phyloP scores from a whole-genome alignment of 345 rosid genomes.

The Conringia planisiliqua region DNA sequence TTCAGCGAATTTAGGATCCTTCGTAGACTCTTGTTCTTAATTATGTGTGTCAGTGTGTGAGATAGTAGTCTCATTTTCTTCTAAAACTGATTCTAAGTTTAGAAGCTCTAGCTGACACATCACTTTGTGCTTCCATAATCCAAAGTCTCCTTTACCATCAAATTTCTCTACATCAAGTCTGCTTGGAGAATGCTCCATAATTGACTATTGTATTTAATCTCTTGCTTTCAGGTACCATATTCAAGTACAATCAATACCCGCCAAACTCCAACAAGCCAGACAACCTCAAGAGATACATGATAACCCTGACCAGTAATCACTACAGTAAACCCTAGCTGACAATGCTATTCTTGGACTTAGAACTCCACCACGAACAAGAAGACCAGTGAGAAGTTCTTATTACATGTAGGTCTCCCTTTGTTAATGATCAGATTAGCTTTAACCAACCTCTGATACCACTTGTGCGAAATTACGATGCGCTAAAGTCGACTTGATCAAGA shows the following conservation, averaged over 20 bases:
- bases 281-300: neutral
- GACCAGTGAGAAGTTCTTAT: too few relatives aligned
- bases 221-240: neutral
- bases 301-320: too few relatives aligned
- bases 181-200: neutral
- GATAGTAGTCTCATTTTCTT: neutral
- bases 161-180: neutral
- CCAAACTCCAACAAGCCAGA: neutral
- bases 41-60: neutral
- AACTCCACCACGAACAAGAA: too few relatives aligned
- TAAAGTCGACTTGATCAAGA: too few relatives aligned
- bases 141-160: neutral
- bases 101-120: neutral
- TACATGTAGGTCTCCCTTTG: too few relatives aligned
- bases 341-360: too few relatives aligned
- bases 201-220: neutral
- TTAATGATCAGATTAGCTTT: too few relatives aligned
- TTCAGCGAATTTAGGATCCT: neutral
- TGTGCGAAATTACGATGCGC: too few relatives aligned
- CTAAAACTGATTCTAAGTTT: neutral
- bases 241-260: neutral
- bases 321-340: too few relatives aligned
- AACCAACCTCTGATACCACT: too few relatives aligned
- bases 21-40: neutral
- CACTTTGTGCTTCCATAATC: neutral